Base-by-base conservation (phyloP, 2,329 filamentous ascomycete species). In the Fusarium zealandicum region DNA sequence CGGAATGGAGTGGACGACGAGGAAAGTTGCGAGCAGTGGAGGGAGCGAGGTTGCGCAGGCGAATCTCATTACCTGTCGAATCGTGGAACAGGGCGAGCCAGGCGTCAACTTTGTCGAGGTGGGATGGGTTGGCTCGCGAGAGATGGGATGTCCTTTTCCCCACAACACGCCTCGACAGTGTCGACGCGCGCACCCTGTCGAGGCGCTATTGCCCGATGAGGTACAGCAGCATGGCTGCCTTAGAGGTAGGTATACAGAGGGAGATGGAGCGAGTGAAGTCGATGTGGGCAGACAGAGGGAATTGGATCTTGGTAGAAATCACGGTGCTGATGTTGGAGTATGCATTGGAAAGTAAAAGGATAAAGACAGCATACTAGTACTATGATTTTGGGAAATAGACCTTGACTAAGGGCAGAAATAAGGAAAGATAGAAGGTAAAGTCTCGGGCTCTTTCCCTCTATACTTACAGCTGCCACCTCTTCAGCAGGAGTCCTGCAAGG, bases 11-110 rank as follows among this genome's bases (percentile, higher is more conserved):
- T 67, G 65, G 65, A 60, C 48, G 48, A 63, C 45, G 60, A 57
- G 48, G 51, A 58, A 65, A 54, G 60, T 53, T 33, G 57, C 47
- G 48, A 47, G 27, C 16, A 27, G 39, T 44, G 38, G 45, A 51
- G 52, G 53, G 51, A 49, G 52, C 49, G 44, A 57, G 53, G 46
- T 63, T 55, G 54, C 54, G 54, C 54, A 63, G 38, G 56, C 51
- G 44, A 43, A 43, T 50, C 56, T 31, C 50, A 49, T 54, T 57
- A 43, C 40, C 57, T 64, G 51, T 35, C 44, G 61, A 45, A 25
- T 37, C 41, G 41, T 33, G 51, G 54, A 64, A 40, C 64, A 62
- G 59, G 64, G 64, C 59, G 60, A 54, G 63, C 56, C 61, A 67
- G 65, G 65, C 63, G 61, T 48, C 50, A 39, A 51, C 48, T 54